phyloP scores from a whole-genome alignment of 2,329 filamentous ascomycete genomes.

The Helotiales sp. region DNA sequence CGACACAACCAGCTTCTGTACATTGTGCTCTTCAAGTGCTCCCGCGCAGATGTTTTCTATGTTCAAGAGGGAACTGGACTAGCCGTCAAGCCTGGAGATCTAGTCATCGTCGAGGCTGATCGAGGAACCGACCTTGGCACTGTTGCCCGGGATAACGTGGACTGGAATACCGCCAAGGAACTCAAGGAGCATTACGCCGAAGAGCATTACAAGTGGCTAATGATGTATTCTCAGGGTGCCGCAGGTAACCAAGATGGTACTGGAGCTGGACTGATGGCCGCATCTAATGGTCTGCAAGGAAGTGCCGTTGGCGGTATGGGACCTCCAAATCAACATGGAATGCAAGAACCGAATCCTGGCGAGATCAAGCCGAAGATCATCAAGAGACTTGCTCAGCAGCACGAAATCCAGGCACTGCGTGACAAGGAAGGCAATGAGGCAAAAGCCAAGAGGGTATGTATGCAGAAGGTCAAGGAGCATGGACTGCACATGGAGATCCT shows the following conservation, averaged over 20 bases:
- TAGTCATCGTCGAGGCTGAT: slow-evolving; percentile 97
- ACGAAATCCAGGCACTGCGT: slow-evolving; percentile 85
- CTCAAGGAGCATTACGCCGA: slow-evolving; percentile 90
- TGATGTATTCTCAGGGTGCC: slow-evolving; percentile 93
- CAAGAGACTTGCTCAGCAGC: slow-evolving; percentile 88
- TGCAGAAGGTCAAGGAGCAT: slow-evolving; percentile 95
- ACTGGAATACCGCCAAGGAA: slow-evolving; percentile 85
- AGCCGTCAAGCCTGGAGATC: slow-evolving; percentile 85
- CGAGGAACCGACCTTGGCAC: slow-evolving; percentile 94
- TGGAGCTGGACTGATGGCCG: slow-evolving; percentile 66
- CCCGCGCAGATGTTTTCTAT: slow-evolving; percentile 93
- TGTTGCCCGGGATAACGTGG: slow-evolving; percentile 85
- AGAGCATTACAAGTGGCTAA: slow-evolving; percentile 97
- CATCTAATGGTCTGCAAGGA: slow-evolving; percentile 66
- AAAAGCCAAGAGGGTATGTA: slow-evolving; percentile 94
- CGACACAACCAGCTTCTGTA: slow-evolving; percentile 75
- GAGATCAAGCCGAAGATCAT: slow-evolving; percentile 97
- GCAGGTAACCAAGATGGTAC: slow-evolving; percentile 64
- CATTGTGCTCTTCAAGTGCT: slow-evolving; percentile 96
- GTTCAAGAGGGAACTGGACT: slow-evolving; percentile 95
- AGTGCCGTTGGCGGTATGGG: slow-evolving; percentile 81
- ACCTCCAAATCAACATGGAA: slow-evolving; percentile 72
- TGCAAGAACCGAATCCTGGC: slow-evolving; percentile 70
- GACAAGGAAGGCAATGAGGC: slow-evolving; percentile 98
- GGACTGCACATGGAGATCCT: slow-evolving; percentile 97